Percentiles rank a stretch among this genome's conserved stretches.
phyloP scores from a whole-genome alignment of 75 land plant species.

The Pinus tabuliformis region DNA sequence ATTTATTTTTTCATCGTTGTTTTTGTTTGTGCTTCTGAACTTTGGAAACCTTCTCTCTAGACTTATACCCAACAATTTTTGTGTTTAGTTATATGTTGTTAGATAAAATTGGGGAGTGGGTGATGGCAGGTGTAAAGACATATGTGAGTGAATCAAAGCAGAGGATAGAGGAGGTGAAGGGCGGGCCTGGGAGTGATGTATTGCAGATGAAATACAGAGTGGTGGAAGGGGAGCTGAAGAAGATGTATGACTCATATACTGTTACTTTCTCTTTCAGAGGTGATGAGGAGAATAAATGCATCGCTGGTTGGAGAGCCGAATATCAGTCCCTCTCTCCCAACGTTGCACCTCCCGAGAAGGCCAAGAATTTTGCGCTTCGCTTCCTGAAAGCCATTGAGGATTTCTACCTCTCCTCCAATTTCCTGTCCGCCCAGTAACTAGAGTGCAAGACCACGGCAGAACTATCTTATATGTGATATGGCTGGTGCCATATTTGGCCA shows the following conservation, averaged over 20 bases:
- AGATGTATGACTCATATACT: conserved; percentile 39
- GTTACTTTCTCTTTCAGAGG: conserved; percentile 33
- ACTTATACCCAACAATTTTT: too few relatives aligned
- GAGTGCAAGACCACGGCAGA: too few relatives aligned
- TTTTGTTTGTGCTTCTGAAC: not conserved
- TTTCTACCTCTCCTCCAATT: not conserved
- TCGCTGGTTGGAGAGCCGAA: conserved; percentile 36
- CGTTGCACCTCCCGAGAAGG: conserved; percentile 30
- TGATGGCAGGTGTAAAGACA: conserved; percentile 11
- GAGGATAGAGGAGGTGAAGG: conserved; percentile 35
- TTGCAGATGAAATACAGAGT: conserved; percentile 17
- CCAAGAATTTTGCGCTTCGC: conserved; percentile 31
- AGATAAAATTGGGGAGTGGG: too few relatives aligned
- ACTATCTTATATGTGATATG: too few relatives aligned
- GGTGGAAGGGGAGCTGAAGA: conserved; percentile 19
- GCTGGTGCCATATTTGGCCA: too few relatives aligned
- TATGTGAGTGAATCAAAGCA: conserved; percentile 42
- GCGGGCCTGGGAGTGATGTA: not conserved
- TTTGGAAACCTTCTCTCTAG: not conserved
- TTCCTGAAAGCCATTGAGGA: conserved; percentile 34
- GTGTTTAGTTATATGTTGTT: too few relatives aligned
- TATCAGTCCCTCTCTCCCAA: conserved; percentile 20
- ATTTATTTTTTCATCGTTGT: not conserved
- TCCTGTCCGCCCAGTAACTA: too few relatives aligned
- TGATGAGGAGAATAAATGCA: conserved; percentile 11